These are phyloP conservation scores for Colletotrichum navitas DNA, from an alignment of 2,329 filamentous ascomycete species.

Conservation along the genomic window DNA sequence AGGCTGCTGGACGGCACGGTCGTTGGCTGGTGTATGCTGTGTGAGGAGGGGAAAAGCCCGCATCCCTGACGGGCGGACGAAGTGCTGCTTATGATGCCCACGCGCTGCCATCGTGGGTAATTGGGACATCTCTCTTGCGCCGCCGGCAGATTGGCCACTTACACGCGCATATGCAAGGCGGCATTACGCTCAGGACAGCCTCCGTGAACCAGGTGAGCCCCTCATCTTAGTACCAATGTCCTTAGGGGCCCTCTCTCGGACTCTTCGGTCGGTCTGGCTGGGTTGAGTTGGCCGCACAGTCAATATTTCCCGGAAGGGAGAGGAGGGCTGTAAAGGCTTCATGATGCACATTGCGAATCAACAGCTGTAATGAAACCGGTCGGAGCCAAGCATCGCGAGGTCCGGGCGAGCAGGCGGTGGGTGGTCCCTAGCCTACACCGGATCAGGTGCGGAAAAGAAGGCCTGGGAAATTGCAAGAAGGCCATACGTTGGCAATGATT, in stretches of 20 bases:
- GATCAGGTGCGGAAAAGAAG: constrained; percentile 29
- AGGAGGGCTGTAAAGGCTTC: constrained; percentile 14
- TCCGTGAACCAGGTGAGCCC: background rate
- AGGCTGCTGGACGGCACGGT: constrained; percentile 35
- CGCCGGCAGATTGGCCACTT: constrained; percentile 10
- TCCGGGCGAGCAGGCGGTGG: constrained; percentile 27
- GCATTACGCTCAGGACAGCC: constrained; percentile 6
- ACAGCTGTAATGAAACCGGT: constrained; percentile 12
- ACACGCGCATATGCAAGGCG: constrained; percentile 9
- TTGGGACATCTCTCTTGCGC: background rate
- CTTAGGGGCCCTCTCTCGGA: background rate
- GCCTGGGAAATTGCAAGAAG: constrained; percentile 38
- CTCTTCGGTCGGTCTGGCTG: background rate
- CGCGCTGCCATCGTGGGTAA: constrained; percentile 3
- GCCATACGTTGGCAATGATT: constrained; percentile 38
- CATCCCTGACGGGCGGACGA: constrained; percentile 8
- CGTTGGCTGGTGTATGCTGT: constrained; percentile 27
- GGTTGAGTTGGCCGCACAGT: background rate
- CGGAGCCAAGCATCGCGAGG: constrained; percentile 27
- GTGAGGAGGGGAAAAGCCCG: constrained; percentile 5
- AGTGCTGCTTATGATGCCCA: constrained; percentile 33
- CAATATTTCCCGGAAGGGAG: constrained; percentile 15
- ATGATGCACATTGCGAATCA: constrained; percentile 1
- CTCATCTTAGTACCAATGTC: constrained; percentile 5
- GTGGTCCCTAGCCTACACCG: constrained; percentile 6